Conservation (phyloP, 2,329 filamentous ascomycete genomes). For the Neofusicoccum sp. region DNA sequence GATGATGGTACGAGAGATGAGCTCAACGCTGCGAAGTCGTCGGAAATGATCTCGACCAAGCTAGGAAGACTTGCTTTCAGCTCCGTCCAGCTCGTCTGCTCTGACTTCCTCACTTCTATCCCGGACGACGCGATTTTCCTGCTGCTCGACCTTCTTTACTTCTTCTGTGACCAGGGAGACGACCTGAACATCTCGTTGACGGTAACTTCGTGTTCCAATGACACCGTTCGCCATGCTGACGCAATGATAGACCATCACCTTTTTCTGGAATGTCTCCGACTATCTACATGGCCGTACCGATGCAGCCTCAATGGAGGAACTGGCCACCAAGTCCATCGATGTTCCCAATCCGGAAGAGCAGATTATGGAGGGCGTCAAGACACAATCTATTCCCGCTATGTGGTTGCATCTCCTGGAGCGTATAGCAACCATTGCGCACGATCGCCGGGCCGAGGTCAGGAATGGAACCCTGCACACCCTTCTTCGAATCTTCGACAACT, state of each 20-base stretch:
- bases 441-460: conserved; percentile 70
- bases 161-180: conserved; percentile 84
- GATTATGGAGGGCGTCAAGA: conserved; percentile 6
- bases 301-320: conserved; percentile 31
- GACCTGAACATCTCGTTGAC: conserved; percentile 95
- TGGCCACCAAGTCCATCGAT: conserved; percentile 16
- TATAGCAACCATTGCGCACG: conserved; percentile 68
- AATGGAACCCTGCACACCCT: conserved; percentile 91
- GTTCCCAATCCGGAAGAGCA: background rate
- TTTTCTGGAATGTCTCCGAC: conserved; percentile 94
- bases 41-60: conserved; percentile 56
- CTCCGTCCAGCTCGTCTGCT: conserved; percentile 88
- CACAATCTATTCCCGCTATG: conserved; percentile 62
- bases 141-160: conserved; percentile 84
- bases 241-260: conserved; percentile 70
- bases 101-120: conserved; percentile 79
- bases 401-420: conserved; percentile 76
- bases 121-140: conserved; percentile 68
- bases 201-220: conserved; percentile 48
- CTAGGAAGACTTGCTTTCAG: conserved; percentile 84
- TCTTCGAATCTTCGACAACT: conserved; percentile 86
- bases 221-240: background rate
- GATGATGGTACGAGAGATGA: background rate
- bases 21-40: background rate
- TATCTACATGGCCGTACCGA: conserved; percentile 62